Base-by-base conservation (phyloP, 2,329 filamentous ascomycete species). In the Alternaria arbusti region DNA sequence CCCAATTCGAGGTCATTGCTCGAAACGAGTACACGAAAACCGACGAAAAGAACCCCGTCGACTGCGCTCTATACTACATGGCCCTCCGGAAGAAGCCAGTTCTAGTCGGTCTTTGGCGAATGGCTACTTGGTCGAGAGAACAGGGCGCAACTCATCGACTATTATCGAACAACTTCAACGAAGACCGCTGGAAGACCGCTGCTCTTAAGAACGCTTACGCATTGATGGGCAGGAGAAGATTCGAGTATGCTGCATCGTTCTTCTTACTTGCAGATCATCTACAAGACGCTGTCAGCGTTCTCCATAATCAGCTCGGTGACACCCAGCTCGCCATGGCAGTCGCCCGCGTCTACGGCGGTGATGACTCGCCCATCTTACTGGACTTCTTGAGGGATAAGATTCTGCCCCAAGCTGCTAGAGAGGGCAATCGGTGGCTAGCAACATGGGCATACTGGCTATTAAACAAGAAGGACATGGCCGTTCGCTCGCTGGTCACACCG, bases 121-220 rank as follows among this genome's bases (percentile, higher is more conserved):
- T 98, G 88, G 94, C 96, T 6, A 89, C 85, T 44, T 96, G 96
- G 90, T 91, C 96, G 72, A 88, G 87, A 61, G 96, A 99, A 79
- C 96, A 98, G 79, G 84, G 80, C 3, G 89, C 91, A 0, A 99
- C 96, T 0, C 88, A 90, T 63, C 89, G 88, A 64, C 85, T 99
- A 28, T 84, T 99, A 22, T 87, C 90, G n/a, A 96, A 97, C 74
- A 94, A 98, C 78, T 99, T 99, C 78, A 86, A 88, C 5, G 92
- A 97, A 65, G 86, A 90, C 1, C 91, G 92, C 70, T 98, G 96
- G 92, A 91, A 88, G 77, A 97, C 92, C 2, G 89, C 93, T 5
- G 96, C 96, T 0, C 83, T 97, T 63, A 99, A 99, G 81, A 99
- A 99, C 78, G 96, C 96, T 0, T 99, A 97, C 80, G 95, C 96